Evolutionary conservation across 2,329 filamentous ascomycete genomes (phyloP).

Genomic region (Neoarthrinium moseri): DNA sequence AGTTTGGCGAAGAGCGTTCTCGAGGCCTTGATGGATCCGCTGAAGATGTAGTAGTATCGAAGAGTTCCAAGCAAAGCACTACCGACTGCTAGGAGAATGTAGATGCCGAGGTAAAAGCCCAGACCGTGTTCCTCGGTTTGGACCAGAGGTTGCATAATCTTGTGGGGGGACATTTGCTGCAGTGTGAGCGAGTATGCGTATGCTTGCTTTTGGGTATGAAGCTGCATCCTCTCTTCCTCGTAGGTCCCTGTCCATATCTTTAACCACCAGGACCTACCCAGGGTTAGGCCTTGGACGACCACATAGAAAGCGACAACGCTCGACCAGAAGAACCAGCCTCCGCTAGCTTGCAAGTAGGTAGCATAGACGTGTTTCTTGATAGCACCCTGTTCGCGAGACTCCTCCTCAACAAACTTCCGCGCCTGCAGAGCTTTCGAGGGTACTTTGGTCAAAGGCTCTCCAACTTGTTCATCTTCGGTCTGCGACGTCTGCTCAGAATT

Average conservation of each 20-base stretch:
- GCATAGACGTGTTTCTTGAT: slow-evolving; percentile 67
- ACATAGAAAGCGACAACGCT: slow-evolving; percentile 53
- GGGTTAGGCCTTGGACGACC: slow-evolving; percentile 50
- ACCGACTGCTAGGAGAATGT: slow-evolving; percentile 57
- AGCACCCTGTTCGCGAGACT: slow-evolving; percentile 68
- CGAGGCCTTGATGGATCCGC: slow-evolving; percentile 68
- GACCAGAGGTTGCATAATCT: slow-evolving; percentile 28
- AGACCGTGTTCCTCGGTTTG: slow-evolving; percentile 38
- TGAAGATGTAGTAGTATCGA: slow-evolving; percentile 62
- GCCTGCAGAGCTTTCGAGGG: slow-evolving; percentile 45
- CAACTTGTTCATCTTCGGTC: slow-evolving; percentile 34
- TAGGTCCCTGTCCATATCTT: slow-evolving; percentile 58
- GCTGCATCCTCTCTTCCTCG: slow-evolving; percentile 27
- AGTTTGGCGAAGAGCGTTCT: slow-evolving; percentile 65
- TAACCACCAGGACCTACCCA: slow-evolving; percentile 65
- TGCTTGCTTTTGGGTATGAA: slow-evolving; percentile 27
- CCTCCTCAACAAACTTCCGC: slow-evolving; percentile 75
- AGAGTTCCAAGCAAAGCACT: slow-evolving; percentile 59
- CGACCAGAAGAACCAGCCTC: slow-evolving; percentile 61
- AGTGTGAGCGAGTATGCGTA: slow-evolving; percentile 44
- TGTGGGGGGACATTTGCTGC: slow-evolving; percentile 44
- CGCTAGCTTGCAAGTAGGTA: slow-evolving; percentile 65
- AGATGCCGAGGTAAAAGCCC: slow-evolving; percentile 66
- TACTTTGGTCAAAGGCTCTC: slow-evolving; percentile 45
- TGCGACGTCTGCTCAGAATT: slow-evolving; percentile 52